Conservation (phyloP, 176 grass and related monocot genomes). For the Thalia dealbata region DNA sequence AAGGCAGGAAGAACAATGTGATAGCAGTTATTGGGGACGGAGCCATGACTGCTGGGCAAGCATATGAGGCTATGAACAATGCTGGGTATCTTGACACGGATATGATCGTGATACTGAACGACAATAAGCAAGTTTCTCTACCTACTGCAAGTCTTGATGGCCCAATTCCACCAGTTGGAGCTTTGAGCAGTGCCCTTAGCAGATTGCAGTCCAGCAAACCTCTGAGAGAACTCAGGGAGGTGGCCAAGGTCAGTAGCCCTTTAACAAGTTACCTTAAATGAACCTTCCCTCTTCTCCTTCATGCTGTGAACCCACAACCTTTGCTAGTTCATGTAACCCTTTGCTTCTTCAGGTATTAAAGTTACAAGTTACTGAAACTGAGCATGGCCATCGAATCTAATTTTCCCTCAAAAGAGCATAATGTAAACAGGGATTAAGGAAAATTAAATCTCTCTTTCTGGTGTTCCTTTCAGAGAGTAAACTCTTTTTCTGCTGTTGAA, state of each 20-base stretch:
- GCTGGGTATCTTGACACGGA: slow-evolving; percentile 95
- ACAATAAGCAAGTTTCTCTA: slow-evolving; percentile 97
- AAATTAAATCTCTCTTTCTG: too few species aligned
- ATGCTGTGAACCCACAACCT: too few species aligned
- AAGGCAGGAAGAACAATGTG: slow-evolving; percentile 80
- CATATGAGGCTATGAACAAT: slow-evolving; percentile 99
- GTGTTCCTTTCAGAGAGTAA: too few species aligned
- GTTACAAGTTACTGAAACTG: too few species aligned
- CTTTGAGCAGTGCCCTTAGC: slow-evolving; percentile 80
- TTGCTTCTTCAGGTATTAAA: too few species aligned
- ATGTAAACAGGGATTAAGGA: too few species aligned
- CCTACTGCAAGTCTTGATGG: slow-evolving; percentile 92
- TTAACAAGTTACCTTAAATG: not conserved
- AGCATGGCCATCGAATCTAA: too few species aligned
- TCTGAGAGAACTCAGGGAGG: slow-evolving; percentile 93
- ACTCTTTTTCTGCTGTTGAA: too few species aligned
- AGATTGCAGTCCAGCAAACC: slow-evolving; percentile 80
- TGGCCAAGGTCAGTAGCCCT: slow-evolving; percentile 62
- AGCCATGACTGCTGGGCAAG: slow-evolving; percentile 95
- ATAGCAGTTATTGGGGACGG: slow-evolving; percentile 92
- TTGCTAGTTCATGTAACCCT: too few species aligned
- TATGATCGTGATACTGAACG: slow-evolving; percentile 98
- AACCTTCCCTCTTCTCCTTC: not conserved
- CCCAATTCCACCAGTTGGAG: slow-evolving; percentile 79
- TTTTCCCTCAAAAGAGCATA: too few species aligned